Evolutionary conservation across 1,139 yeast species (phyloP), one percentile per base, ranked within the genome.

Genomic region (Saccharomycopsis phalli): DNA sequence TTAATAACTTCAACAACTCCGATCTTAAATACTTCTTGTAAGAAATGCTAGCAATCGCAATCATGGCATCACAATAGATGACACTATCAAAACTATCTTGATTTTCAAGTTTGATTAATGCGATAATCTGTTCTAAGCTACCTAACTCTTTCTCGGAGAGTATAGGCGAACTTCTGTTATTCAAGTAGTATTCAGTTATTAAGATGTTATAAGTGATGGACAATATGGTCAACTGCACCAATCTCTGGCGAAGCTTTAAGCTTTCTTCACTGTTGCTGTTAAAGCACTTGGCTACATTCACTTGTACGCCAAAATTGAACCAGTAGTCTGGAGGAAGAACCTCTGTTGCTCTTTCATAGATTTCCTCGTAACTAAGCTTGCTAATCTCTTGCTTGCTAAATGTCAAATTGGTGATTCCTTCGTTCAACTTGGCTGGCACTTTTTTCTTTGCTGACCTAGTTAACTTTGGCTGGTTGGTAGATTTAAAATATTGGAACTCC

Each of bases 1-100:
- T 86, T 51, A 87, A 61, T n/a, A 86, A 76, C 46, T 86, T 68
- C 42, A 87, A 68, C 27, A 88, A 68, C 49, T 88, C 96, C 36
- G 80, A 69, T 18, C 91, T 79, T 73, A 88, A 81, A 2, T 71
- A 70, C 38, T 76, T 74, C 52, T 77, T 80, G 34, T 72, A 64
- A 2, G 94, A 74, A 13, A 86, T 74, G 47, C 80, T 74, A 48
- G 83, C 84, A 46, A 88, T 66, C 0, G 91, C 74, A 49, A 75
- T 74, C 38, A 80, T 59, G 0, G 91, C 84, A 40, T 78, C 70
- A 13, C 35, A 14, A 23, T 36, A 34, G 4, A 39, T 25, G 28
- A 14, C 14, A 2, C 35, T 10, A 7, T 6, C 11, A 13, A 36
- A 17, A 10, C 20, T 31, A 8, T 26, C 34, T 22, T 34, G 23